Percentiles rank a stretch among this genome's conserved stretches.
Evolutionary conservation across 2,329 filamentous ascomycete genomes (phyloP).

Genomic region (Xylariaceae sp.): DNA sequence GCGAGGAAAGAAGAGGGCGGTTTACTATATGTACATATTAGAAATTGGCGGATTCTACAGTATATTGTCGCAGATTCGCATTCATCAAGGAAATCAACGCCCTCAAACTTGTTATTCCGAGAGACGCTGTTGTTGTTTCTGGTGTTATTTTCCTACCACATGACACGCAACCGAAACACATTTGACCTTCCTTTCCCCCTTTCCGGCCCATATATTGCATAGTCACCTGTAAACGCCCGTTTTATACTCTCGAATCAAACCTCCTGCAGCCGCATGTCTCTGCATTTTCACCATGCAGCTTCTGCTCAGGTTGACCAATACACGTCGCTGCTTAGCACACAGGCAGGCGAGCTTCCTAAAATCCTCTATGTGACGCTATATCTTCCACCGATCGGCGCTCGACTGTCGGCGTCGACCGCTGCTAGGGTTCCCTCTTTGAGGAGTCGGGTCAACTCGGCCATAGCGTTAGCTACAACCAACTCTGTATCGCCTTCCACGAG

Average conservation of each 20-base stretch:
- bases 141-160: background rate
- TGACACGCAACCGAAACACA: background rate
- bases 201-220: background rate
- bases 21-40: background rate
- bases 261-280: background rate
- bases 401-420: constrained; percentile 77
- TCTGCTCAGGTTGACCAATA: background rate
- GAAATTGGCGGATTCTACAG: background rate
- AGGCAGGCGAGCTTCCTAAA: constrained; percentile 10
- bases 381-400: constrained; percentile 70
- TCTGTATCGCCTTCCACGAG: constrained; percentile 97
- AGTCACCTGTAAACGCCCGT: constrained; percentile 6
- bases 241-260: constrained; percentile 1
- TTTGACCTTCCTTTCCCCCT: no score
- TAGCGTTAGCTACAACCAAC: constrained; percentile 80
- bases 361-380: constrained; percentile 70
- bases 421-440: constrained; percentile 87
- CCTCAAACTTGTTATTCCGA: background rate
- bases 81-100: background rate
- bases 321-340: background rate
- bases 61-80: background rate
- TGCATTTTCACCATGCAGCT: background rate
- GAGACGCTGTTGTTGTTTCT: background rate
- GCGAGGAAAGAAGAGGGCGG: background rate
- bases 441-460: constrained; percentile 82